Evolutionary conservation across 2,329 filamentous ascomycete species (phyloP).

Genomic region (Fusarium nisikadoi): DNA sequence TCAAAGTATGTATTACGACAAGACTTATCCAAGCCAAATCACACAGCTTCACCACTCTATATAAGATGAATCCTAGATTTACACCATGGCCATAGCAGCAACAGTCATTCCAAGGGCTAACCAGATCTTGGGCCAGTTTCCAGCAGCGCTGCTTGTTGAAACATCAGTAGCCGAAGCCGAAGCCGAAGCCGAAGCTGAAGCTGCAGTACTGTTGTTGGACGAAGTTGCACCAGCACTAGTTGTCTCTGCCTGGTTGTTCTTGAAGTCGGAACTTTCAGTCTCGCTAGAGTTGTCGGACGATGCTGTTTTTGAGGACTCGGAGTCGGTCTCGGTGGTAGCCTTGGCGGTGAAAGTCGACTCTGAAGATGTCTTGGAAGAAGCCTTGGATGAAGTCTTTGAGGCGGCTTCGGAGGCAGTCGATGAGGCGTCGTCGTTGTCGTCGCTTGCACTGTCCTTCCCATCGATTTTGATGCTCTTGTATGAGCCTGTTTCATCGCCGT

Average conservation of each 20-base stretch:
- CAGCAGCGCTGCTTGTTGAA: neutral
- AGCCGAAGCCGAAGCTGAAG: neutral
- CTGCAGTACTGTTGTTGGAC: neutral
- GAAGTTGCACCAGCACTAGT: neutral
- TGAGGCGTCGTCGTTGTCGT: neutral
- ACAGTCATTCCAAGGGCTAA: neutral
- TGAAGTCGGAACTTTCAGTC: constrained; percentile 5
- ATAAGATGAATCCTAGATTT: accelerated
- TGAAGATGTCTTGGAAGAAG: neutral
- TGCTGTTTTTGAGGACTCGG: constrained; percentile 6
- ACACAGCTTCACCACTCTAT: neutral
- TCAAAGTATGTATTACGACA: neutral
- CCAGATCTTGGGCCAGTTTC: constrained; percentile 20
- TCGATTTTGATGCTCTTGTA: constrained; percentile 42
- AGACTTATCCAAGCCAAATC: neutral
- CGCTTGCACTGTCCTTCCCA: constrained; percentile 5
- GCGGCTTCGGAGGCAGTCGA: neutral
- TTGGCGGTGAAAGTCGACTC: neutral
- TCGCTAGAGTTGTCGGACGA: neutral
- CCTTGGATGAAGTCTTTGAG: neutral
- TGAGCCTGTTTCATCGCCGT: constrained; percentile 40
- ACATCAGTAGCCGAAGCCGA: constrained; percentile 6
- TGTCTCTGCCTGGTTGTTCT: constrained; percentile 22
- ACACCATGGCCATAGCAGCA: constrained; percentile 12
- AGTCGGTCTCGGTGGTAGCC: neutral